Evolutionary conservation across 2,329 filamentous ascomycete species (phyloP).

Genomic region (Parastagonospora avenae): DNA sequence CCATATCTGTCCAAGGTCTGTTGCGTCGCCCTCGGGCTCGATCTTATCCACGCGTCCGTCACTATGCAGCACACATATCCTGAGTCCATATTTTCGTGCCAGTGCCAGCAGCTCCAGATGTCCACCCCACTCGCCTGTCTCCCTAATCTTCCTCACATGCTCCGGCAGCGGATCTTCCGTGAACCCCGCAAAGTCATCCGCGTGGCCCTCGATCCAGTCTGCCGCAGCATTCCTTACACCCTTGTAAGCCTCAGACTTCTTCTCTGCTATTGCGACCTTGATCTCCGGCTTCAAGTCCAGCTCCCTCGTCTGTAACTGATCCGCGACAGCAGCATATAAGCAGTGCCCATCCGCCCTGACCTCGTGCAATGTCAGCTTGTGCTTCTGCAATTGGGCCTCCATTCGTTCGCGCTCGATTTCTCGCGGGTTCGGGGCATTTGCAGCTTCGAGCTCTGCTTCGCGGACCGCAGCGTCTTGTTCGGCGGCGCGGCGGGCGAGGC

Average conservation of each 20-base stretch:
- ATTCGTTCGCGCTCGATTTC: slow-evolving; percentile 61
- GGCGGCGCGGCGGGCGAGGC: slow-evolving; percentile 84
- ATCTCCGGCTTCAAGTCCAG: slow-evolving; percentile 44
- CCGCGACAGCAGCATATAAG: slow-evolving; percentile 87
- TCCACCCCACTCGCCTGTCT: slow-evolving; percentile 95
- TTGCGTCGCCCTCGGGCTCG: slow-evolving; percentile 53
- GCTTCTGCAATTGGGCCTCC: slow-evolving; percentile 66
- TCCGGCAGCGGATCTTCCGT: slow-evolving; percentile 77
- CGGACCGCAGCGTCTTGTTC: slow-evolving; percentile 74
- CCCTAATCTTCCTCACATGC: slow-evolving; percentile 77
- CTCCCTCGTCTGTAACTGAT: slow-evolving; percentile 68
- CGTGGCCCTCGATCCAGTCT: slow-evolving; percentile 73
- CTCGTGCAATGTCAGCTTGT: slow-evolving; percentile 73
- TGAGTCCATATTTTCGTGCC: slow-evolving; percentile 76
- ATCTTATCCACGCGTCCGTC: slow-evolving; percentile 82
- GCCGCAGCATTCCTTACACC: slow-evolving; percentile 73
- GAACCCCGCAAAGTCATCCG: slow-evolving; percentile 84
- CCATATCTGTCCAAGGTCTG: slow-evolving; percentile 71
- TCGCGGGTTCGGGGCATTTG: slow-evolving; percentile 45
- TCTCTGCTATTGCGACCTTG: slow-evolving; percentile 4
- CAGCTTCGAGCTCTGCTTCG: slow-evolving; percentile 76
- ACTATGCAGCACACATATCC: slow-evolving; percentile 82
- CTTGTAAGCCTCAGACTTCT: slow-evolving; percentile 60
- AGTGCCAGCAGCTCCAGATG: slow-evolving; percentile 88
- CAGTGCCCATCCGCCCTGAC: slow-evolving; percentile 94